phyloP scores from a whole-genome alignment of 1,284 basidiomycete species.

The Gomphus bonarii region DNA sequence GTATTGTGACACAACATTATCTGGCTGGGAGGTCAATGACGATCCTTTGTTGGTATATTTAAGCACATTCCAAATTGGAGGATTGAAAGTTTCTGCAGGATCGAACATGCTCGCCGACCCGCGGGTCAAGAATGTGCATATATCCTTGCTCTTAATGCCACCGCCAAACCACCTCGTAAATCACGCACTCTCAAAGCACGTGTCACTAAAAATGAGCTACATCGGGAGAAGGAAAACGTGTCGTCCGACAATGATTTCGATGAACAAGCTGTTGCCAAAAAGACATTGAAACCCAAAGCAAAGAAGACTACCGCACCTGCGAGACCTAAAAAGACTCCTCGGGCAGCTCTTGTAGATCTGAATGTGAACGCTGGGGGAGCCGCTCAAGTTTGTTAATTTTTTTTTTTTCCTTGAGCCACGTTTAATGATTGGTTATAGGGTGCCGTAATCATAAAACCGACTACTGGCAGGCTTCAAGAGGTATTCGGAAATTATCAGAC shows the following conservation, averaged over 20 bases:
- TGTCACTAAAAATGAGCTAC: neutral
- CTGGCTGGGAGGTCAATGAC: slow-evolving; percentile 74
- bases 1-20: slow-evolving; percentile 64
- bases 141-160: slow-evolving; percentile 6
- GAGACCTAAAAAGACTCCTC: slow-evolving; percentile 2
- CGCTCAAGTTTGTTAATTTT: neutral
- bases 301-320: neutral
- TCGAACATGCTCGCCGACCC: slow-evolving; percentile 9
- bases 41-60: slow-evolving; percentile 56
- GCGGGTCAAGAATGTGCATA: slow-evolving; percentile 8
- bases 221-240: neutral
- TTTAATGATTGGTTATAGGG: neutral
- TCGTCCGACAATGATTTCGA: neutral
- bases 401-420: neutral
- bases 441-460: slow-evolving; percentile 2
- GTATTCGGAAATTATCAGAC: slow-evolving; percentile 9
- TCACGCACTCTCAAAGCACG: neutral
- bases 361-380: slow-evolving; percentile 8
- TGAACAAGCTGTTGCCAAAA: neutral
- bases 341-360: neutral
- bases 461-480: neutral
- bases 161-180: neutral
- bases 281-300: slow-evolving; percentile 1
- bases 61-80: neutral
- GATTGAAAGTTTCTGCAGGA: slow-evolving; percentile 8